Percentiles rank a stretch among this genome's conserved stretches.
Conservation (phyloP, 768 basidiomycete genomes). For the Rhodotorula paludigena region DNA sequence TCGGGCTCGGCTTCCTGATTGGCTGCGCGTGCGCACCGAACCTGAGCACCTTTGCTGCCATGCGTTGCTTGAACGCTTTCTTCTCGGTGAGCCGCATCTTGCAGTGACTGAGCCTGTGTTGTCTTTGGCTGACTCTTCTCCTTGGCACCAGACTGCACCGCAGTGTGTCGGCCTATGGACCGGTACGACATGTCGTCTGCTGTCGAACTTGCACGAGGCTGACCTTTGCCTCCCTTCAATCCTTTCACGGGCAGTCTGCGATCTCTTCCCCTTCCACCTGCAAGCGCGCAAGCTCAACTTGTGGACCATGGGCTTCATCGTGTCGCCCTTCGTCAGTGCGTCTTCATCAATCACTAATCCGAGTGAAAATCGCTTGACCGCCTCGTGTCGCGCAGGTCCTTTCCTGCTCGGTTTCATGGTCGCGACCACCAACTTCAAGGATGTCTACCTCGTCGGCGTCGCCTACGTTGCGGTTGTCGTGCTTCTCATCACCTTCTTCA, state of each 20-base stretch:
- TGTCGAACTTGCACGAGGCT: neutral
- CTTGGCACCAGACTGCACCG: constrained; percentile 52
- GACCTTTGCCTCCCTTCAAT: neutral
- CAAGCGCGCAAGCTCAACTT: constrained; percentile 59
- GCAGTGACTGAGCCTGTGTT: neutral
- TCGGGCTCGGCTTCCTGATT: constrained; percentile 59
- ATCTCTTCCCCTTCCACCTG: constrained; percentile 64
- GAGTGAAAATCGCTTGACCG: neutral
- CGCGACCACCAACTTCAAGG: constrained; percentile 53
- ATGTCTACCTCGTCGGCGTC: constrained; percentile 64
- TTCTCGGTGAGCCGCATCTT: constrained; percentile 48
- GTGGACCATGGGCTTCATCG: constrained; percentile 65
- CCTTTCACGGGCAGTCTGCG: neutral
- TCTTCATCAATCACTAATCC: constrained; percentile 46
- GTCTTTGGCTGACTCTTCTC: no score
- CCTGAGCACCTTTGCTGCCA: constrained; percentile 58
- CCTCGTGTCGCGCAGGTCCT: constrained; percentile 51
- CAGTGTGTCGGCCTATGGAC: constrained; percentile 53
- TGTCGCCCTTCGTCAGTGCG: constrained; percentile 51
- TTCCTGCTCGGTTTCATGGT: constrained; percentile 63
- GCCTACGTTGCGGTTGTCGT: constrained; percentile 59
- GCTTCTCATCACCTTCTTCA: constrained; percentile 57
- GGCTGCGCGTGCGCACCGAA: constrained; percentile 60
- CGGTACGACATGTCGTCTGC: no score
- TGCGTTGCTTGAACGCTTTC: constrained; percentile 57